These are phyloP conservation scores for Pseudocercospora musae DNA, from an alignment of 2,329 filamentous ascomycete species.

Conservation along the genomic window DNA sequence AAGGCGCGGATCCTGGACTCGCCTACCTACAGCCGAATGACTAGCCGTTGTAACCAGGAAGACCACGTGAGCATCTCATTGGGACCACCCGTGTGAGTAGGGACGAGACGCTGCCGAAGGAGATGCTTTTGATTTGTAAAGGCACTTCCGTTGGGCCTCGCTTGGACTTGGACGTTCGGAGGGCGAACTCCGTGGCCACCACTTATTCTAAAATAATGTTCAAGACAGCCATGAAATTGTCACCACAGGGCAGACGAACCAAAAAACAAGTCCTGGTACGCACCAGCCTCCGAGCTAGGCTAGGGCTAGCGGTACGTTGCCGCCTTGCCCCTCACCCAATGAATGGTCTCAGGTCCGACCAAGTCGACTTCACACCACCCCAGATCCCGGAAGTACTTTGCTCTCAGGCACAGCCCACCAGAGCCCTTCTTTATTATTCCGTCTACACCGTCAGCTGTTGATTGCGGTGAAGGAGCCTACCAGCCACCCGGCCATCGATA, in stretches of 20 bases:
- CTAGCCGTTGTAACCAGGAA: background rate
- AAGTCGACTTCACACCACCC: background rate
- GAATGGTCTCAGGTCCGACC: background rate
- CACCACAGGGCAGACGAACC: constrained; percentile 4
- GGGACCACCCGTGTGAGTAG: background rate
- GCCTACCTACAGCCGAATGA: constrained; percentile 7
- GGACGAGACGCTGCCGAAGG: background rate
- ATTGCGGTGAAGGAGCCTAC: background rate
- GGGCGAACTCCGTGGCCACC: constrained; percentile 1
- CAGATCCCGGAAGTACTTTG: background rate
- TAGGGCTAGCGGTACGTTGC: background rate
- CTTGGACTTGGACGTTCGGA: background rate
- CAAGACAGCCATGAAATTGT: background rate
- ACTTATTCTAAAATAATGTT: background rate
- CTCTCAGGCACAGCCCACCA: background rate
- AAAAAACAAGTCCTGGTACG: constrained; percentile 5
- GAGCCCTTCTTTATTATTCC: background rate
- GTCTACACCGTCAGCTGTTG: background rate
- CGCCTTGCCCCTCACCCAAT: background rate
- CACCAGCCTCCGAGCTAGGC: background rate
- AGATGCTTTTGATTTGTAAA: constrained; percentile 1
- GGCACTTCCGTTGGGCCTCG: background rate
- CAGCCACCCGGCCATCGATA: background rate
- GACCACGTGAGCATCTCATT: background rate
- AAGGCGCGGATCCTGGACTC: background rate